Evolutionary conservation across 345 rosid genomes (phyloP), one percentile per base, ranked within the genome.

Genomic region (Gynandropsis gynandra): DNA sequence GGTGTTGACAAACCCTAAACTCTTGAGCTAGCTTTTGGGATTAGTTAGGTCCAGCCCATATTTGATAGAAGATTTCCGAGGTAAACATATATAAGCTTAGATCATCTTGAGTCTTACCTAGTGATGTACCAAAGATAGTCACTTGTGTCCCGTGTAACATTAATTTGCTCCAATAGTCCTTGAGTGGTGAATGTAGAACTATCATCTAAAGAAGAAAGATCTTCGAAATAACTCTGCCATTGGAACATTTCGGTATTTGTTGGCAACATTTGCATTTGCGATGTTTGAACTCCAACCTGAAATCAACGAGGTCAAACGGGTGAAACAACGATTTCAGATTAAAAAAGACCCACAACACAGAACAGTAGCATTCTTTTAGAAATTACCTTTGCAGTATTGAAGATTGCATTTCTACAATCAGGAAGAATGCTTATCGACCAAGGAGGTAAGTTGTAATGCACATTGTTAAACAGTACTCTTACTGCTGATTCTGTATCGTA

Each of bases 361-460:
- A 44, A 20, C 44, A 21, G 19, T 52, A 17, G 33, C 33, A 47
- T 14, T 41, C 14, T 52, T n/a, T n/a, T n/a, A n/a, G 50, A 13
- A 2, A 42, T 34, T 80, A 85, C 99, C 90, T 93, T 93, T 40
- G 97, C 99, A 6, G 99, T 88, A 47, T 93, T 88, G 49, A 88
- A 93, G 50, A 88, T 95, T 1, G 78, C 95, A 58, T 88, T 93
- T 61, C 95, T 74, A 74, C 99, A 93, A 58, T 93, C 97, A 4
- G 97, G 97, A 56, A 93, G 94, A 59, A 93, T 79, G 61, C 97
- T 88, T 72, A 93, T 80, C 34, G 99, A 93, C 97, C 97, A 85
- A 52, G 99, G 97, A 51, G 95, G 99, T 58, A 93, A 73, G 73
- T 85, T 88, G 39, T 87, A 93, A 58, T 85, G 95, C 85, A 85